A percentile compares a stretch with the other conserved stretches of the same genome.
These are phyloP conservation scores for Malus fusca DNA, from an alignment of 306 rosid genomes.

Conservation along the genomic window DNA sequence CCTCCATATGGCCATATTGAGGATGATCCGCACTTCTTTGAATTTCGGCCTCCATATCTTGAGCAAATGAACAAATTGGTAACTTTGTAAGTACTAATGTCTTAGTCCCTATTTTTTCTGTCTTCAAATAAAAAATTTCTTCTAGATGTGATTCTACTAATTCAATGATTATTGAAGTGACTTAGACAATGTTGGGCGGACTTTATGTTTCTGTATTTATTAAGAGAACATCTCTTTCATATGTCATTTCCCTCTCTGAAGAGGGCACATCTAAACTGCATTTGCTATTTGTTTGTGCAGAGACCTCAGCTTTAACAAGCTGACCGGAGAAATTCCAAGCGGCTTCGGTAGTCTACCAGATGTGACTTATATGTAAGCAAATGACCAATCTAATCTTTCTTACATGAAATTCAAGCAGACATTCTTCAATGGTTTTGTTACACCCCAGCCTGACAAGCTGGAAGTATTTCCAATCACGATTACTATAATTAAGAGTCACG, in stretches of 20 bases:
- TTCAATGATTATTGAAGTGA: too few species aligned
- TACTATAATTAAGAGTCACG: too few species aligned
- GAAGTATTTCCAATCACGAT: too few species aligned
- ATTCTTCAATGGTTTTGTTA: too few species aligned
- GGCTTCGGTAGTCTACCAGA: constrained; percentile 18
- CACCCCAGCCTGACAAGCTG: too few species aligned
- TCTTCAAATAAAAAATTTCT: background rate
- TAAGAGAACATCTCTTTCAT: too few species aligned
- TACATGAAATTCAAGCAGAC: background rate
- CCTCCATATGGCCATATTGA: too few species aligned
- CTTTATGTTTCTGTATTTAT: too few species aligned
- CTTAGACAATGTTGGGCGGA: too few species aligned
- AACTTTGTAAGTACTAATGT: constrained; percentile 37
- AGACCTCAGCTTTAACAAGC: constrained; percentile 66
- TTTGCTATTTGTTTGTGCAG: constrained; percentile 26
- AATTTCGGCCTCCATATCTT: constrained; percentile 43
- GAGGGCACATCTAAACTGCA: background rate
- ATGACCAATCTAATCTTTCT: background rate
- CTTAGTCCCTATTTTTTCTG: background rate
- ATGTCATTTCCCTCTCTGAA: too few species aligned
- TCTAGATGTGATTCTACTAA: too few species aligned
- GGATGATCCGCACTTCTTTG: too few species aligned
- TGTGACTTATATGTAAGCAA: constrained; percentile 39
- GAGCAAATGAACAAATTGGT: constrained; percentile 26
- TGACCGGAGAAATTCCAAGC: constrained; percentile 51